Evolutionary conservation across 2,329 filamentous ascomycete genomes (phyloP), one percentile per base, ranked within the genome.

Genomic region (Emericellopsis atlantica): DNA sequence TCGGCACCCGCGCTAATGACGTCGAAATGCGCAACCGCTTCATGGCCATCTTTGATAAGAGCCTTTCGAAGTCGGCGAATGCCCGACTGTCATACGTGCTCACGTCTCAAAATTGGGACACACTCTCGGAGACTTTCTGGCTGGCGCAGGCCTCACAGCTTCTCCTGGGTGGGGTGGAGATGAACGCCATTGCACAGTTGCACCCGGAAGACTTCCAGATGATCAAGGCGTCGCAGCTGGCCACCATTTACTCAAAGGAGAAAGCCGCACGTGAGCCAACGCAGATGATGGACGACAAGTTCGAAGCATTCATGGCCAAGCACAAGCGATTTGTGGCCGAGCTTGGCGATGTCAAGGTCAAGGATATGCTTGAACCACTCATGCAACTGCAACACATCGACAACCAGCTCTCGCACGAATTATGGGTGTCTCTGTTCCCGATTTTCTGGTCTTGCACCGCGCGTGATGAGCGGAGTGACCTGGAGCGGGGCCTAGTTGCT

Each of bases 21-120:
- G 85, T 96, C 11, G 84, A 94, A 43, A 95, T 96, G 87, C 84
- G 92, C 36, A 94, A 94, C 53, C 81, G 90, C 12, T 98, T 98
- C 65, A 87, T 98, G 79, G 76, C 76, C 16, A 95, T 98, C 47
- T 95, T 98, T 50, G 90, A 96, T 61, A 85, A 84, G 61, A 95
- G 88, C 55, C 68, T 98, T 48, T 93, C 88, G n/a, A 85, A 89
- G 54, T 87, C 87, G 7, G 90, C 89, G 1, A 93, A 84, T 53
- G 85, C 86, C 43, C 81, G 93, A 32, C 70, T 98, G 32, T 83
- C 82, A 44, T 96, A 95, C 61, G 82, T 96, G 4, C 74, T 98
- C 42, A 81, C 80, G 1, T 83, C 84, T 21, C 93, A 98, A 57
- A 96, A 96, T 51, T 99, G 92, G 92, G 90, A 96, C 56, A 93